These are phyloP conservation scores for Mollisia scopiformis DNA, from an alignment of 2,329 filamentous ascomycete species.

Conservation along the genomic window DNA sequence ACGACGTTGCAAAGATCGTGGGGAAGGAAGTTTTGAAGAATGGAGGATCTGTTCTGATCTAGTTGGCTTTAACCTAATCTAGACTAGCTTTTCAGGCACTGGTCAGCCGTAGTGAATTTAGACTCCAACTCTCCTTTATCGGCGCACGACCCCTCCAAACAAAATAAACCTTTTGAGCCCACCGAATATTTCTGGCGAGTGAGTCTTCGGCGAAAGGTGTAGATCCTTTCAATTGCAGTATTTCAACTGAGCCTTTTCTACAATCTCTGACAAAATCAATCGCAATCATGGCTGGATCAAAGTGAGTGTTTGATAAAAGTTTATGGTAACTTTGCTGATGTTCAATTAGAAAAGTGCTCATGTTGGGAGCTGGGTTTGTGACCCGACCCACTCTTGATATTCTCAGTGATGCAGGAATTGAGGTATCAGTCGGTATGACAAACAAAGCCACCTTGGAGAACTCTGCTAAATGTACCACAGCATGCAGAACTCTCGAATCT, in stretches of 20 bases:
- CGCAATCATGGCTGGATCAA: slow-evolving; percentile 28
- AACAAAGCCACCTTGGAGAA: background rate
- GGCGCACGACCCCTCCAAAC: slow-evolving; percentile 15
- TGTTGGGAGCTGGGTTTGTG: slow-evolving; percentile 56
- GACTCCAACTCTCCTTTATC: too few relatives aligned
- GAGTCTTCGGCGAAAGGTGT: slow-evolving; percentile 23
- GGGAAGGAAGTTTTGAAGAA: slow-evolving; percentile 11
- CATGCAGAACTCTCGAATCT: slow-evolving; percentile 78
- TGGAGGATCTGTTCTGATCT: slow-evolving; percentile 24
- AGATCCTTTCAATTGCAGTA: slow-evolving; percentile 9
- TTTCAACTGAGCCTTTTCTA: background rate
- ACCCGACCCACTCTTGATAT: slow-evolving; percentile 62
- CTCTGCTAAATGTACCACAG: slow-evolving; percentile 44
- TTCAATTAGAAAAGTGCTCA: slow-evolving; percentile 42
- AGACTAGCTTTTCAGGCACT: slow-evolving; percentile 15
- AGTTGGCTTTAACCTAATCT: background rate
- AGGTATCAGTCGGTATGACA: slow-evolving; percentile 56
- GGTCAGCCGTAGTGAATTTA: too few relatives aligned
- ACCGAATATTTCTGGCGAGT: slow-evolving; percentile 23
- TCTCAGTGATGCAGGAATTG: slow-evolving; percentile 57
- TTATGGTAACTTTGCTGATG: background rate
- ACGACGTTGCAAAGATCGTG: slow-evolving; percentile 20
- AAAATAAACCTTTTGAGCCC: slow-evolving; percentile 29
- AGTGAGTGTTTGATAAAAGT: slow-evolving; percentile 19
- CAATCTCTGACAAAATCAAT: background rate